Percentiles rank a stretch among this genome's conserved stretches.
Conservation (phyloP, 768 basidiomycete genomes). For the Pisolithus orientalis region DNA sequence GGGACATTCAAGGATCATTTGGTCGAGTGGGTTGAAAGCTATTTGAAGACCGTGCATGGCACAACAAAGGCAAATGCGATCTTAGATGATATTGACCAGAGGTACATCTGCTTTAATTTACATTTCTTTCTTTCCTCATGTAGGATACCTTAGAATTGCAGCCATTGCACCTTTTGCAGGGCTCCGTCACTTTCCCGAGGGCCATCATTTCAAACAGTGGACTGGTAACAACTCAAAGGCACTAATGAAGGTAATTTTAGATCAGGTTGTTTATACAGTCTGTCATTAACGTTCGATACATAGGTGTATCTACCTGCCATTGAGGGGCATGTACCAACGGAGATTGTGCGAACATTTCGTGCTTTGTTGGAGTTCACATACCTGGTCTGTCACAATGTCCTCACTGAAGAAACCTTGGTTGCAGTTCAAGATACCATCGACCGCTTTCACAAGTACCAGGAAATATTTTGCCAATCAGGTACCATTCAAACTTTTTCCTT, state of each 20-base stretch:
- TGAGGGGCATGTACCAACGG: conserved; percentile 13
- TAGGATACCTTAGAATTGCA: conserved; percentile 8
- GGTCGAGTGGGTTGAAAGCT: too few species aligned
- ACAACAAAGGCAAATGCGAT: conserved; percentile 19
- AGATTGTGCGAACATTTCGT: conserved; percentile 12
- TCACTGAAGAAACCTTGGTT: conserved; percentile 6
- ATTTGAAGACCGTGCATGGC: too few species aligned
- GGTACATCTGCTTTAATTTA: conserved; percentile 16
- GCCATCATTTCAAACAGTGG: too few species aligned
- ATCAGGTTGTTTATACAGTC: too few species aligned
- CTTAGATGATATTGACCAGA: conserved; percentile 29
- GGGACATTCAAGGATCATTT: too few species aligned
- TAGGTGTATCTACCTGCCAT: too few species aligned
- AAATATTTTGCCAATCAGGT: conserved; percentile 9
- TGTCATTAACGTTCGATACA: too few species aligned
- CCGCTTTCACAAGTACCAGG: conserved; percentile 7
- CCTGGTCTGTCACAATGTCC: conserved; percentile 7
- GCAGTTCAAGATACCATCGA: conserved; percentile 5
- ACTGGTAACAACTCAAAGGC: too few species aligned
- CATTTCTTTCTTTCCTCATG: neutral
- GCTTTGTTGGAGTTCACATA: conserved; percentile 25
- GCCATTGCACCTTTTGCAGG: conserved; percentile 11
- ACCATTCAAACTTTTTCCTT: conserved; percentile 7
- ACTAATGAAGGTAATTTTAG: too few species aligned
- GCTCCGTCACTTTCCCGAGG: conserved; percentile 8